Conservation (phyloP, 129 eudicot species). For the Lactuca sativa region DNA sequence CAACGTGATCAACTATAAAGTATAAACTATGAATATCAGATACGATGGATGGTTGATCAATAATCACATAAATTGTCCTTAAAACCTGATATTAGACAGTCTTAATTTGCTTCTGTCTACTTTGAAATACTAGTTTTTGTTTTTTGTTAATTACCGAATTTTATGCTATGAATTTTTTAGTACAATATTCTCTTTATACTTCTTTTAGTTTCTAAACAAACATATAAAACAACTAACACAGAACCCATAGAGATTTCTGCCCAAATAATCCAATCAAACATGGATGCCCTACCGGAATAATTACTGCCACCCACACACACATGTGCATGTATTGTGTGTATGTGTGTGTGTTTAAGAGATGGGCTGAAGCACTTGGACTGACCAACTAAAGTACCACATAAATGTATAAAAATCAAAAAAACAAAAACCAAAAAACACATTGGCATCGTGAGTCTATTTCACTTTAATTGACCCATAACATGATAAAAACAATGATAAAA, state of each 20-base stretch:
- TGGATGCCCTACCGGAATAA: conserved; percentile 25
- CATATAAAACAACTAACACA: conserved; percentile 13
- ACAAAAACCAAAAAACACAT: conserved; percentile 4
- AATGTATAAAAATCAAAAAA: neutral
- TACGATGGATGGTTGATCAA: no score
- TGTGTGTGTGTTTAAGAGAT: conserved; percentile 16
- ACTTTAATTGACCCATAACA: conserved; percentile 1
- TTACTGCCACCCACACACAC: conserved; percentile 28
- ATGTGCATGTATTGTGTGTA: conserved; percentile 16
- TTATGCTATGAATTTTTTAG: neutral
- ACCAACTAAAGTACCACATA: conserved; percentile 16
- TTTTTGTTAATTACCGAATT: neutral
- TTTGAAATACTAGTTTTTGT: neutral
- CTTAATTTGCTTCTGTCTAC: neutral
- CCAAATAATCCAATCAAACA: conserved; percentile 25
- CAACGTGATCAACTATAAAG: no score
- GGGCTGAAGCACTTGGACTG: conserved; percentile 13
- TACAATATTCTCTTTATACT: neutral
- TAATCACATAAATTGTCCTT: no score
- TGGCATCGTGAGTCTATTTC: conserved; percentile 6
- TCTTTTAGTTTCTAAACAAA: neutral
- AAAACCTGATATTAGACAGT: no score
- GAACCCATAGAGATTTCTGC: conserved; percentile 24
- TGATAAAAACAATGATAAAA: neutral
- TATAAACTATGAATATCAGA: no score